Evolutionary conservation across 768 basidiomycete species (phyloP).

Genomic region (Xanthoconium purpureum): DNA sequence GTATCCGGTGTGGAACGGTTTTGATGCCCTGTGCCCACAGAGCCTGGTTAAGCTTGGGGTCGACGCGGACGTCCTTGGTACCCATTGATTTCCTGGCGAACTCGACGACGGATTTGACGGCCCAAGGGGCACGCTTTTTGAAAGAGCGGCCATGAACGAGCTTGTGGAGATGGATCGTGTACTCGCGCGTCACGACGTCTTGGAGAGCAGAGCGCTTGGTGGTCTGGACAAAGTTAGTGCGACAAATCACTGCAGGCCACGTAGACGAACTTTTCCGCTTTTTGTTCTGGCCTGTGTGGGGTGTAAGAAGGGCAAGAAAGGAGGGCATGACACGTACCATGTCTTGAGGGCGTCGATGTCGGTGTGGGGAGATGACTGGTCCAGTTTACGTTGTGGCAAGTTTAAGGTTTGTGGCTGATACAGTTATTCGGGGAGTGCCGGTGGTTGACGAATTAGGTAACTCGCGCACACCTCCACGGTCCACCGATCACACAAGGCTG

Average conservation of each 20-base stretch:
- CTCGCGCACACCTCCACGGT: too few species aligned
- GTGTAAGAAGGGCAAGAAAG: constrained; percentile 10
- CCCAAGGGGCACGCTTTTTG: constrained; percentile 97
- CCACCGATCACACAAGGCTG: too few species aligned
- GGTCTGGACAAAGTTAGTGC: constrained; percentile 38
- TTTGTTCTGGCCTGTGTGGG: constrained; percentile 41
- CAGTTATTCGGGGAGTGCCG: constrained; percentile 40
- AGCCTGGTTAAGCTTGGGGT: constrained; percentile 95
- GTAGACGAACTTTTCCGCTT: constrained; percentile 26
- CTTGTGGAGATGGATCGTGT: constrained; percentile 98
- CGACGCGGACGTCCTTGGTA: constrained; percentile 88
- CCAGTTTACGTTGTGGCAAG: constrained; percentile 40
- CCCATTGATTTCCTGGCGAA: constrained; percentile 97
- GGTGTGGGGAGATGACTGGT: constrained; percentile 39
- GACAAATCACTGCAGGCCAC: neutral
- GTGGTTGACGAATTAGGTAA: too few species aligned
- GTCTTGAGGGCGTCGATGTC: constrained; percentile 63
- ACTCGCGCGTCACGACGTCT: constrained; percentile 98
- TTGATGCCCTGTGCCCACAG: constrained; percentile 94
- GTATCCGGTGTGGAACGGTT: constrained; percentile 86
- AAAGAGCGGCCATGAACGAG: constrained; percentile 88
- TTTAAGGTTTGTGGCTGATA: constrained; percentile 63
- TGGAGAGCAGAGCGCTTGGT: constrained; percentile 96
- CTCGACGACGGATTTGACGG: constrained; percentile 88
- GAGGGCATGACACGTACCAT: constrained; percentile 48